Evolutionary conservation across 2,329 filamentous ascomycete genomes (phyloP), one percentile per base, ranked within the genome.

Genomic region (Davidsoniella virescens): DNA sequence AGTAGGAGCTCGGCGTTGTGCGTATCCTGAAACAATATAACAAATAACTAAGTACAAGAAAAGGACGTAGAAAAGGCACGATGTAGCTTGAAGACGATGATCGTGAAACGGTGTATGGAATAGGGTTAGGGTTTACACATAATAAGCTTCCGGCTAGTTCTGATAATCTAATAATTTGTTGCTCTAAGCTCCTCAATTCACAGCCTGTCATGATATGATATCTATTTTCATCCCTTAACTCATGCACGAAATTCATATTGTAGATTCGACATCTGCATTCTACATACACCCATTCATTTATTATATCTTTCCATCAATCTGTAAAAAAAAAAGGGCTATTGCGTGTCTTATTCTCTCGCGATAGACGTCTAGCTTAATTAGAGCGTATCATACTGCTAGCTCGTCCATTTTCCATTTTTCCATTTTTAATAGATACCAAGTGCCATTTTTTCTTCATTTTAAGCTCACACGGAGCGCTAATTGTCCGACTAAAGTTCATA

Each of bases 401-500:
- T 18, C 37, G n/a, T 29, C 26, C 14, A 10, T 33, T 33, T 33
- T 4, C 7, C 10, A 10, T 33, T 20, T 20, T 18, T 33, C 8
- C 37, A 39, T 44, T n/a, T 14, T 44, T 44, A 44, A 48, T 48
- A 48, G 46, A 48, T 48, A 48, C 46, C 46, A 48, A 40, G 46
- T 48, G 46, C 29, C 46, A 33, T 33, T 33, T 33, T 33, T 33
- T 29, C 26, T 9, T 33, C 10, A 9, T 33, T 12, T 29, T 29
- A 29, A 29, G 5, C 25, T 29, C 9, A 29, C 9, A 1, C 5
- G 1, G 25, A 29, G 29, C 9, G 9, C 29, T 4, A 33, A 2
- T 12, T 12, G 29, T 8, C 29, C 29, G 29, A 33, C 9, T 23
- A 23, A 6, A 12, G 29, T 9, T 12, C 29, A 12, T 33, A 33